Percentiles rank a stretch among this genome's conserved stretches.
Evolutionary conservation across 768 basidiomycete genomes (phyloP).

Genomic region (Rubroboletus pulcherrimus): DNA sequence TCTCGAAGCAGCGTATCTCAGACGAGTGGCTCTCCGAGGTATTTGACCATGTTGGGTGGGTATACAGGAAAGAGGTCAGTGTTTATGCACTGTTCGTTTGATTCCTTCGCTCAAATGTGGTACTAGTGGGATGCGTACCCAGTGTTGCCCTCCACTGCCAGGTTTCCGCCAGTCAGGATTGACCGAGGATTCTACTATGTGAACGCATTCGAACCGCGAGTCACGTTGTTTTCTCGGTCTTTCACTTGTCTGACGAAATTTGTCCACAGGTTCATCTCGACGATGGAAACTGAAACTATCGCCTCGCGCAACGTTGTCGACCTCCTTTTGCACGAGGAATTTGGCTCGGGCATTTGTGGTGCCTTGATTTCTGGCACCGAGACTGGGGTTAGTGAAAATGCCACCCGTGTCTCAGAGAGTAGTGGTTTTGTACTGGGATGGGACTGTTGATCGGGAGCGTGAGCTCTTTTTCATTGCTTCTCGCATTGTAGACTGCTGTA

Average conservation of each 20-base stretch:
- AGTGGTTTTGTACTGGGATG: slow-evolving; percentile 63
- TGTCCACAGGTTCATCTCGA: slow-evolving; percentile 64
- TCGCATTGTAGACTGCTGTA: not conserved
- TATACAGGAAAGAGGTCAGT: slow-evolving; percentile 69
- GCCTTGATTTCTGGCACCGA: slow-evolving; percentile 31
- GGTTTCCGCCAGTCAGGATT: slow-evolving; percentile 76
- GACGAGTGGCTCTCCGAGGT: slow-evolving; percentile 67
- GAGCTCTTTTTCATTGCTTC: not conserved
- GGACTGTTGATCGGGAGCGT: slow-evolving; percentile 53
- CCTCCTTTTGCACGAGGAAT: slow-evolving; percentile 69
- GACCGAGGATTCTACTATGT: slow-evolving; percentile 84
- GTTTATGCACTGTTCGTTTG: not conserved
- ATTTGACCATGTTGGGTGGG: slow-evolving; percentile 78
- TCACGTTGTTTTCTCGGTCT: slow-evolving; percentile 14
- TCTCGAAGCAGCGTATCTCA: slow-evolving; percentile 60
- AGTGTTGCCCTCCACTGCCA: slow-evolving; percentile 57
- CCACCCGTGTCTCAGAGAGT: slow-evolving; percentile 9
- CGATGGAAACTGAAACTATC: slow-evolving; percentile 93
- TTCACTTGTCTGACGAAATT: not conserved
- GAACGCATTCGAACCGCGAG: slow-evolving; percentile 87
- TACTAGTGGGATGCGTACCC: slow-evolving; percentile 82
- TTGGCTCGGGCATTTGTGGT: slow-evolving; percentile 67
- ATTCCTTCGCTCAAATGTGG: slow-evolving; percentile 3
- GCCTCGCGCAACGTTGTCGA: slow-evolving; percentile 82
- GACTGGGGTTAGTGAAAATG: slow-evolving; percentile 8